Evolutionary conservation across 169 alveolate species (phyloP), one percentile per base, ranked within the genome.

Genomic region (Plasmodium chabaudi): DNA sequence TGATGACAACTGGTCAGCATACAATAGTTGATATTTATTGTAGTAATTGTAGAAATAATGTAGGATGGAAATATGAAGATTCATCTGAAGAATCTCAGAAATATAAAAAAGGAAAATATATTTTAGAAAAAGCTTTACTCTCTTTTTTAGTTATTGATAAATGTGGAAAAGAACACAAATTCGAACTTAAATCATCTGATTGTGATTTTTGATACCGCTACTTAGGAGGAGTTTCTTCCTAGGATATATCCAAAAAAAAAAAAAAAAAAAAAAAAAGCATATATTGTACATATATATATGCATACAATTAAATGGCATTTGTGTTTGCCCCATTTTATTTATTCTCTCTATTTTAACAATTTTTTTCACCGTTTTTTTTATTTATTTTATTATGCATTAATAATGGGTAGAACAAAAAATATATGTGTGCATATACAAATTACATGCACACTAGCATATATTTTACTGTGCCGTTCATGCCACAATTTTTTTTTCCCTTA

Each of bases 1-100:
- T 87, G 95, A 95, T 96, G 98, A 96, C 97, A 27, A 96, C 98
- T 0, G 98, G 98, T 1, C 94, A 89, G 27, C 98, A 96, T 86
- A 90, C 97, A 17, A 96, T 96, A n/a, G 96, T 93, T 19, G 98
- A 96, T 64, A 88, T 96, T 42, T 95, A 95, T 87, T 96, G 98
- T 93, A 95, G 95, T 72, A 94, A 95, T 70, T 96, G 98, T 64
- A 97, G 97, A 75, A 93, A 95, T 59, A 94, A 95, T 90, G 93
- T 96, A 15, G 97, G 97, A 44, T 95, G 97, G 97, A 91, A 92
- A 79, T 95, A 95, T 89, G 88, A 72, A 59, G 96, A 89, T 61
- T 95, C 97, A 13, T 84, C 84, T 46, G 95, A 94, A 56, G 95
- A 89, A 39, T 91, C 95, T 4, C 97, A 95, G 71, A 93, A 93